Base-by-base conservation (phyloP, 73 alveolate genomes). In the Symbiodinium natans region DNA sequence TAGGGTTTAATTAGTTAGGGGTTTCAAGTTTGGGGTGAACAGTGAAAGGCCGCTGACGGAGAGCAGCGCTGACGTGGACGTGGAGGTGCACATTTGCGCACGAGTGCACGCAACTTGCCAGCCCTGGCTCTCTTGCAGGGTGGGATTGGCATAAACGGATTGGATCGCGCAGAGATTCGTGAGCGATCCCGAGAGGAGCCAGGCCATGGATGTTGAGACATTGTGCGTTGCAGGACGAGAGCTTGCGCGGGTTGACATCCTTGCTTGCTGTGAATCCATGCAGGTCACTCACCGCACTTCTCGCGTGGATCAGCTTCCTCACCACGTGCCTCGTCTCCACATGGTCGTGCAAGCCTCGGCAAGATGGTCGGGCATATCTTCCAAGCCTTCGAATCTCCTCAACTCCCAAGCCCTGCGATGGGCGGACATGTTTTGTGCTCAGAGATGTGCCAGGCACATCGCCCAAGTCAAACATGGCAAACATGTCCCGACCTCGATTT, bases 321-420 rank as follows among this genome's bases (percentile, higher is more conserved):
- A 36, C 80, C 80, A 7, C 97, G 97, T 23, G 97, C 97, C 52
- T 68, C 97, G 5, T 90, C 97, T 17, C 97, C 97, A 1, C 97
- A 71, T 41, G 88, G 97, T 89, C 97, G 97, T 31, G 97, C 95
- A 68, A 68, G 95, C 54, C 74, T 86, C 38, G 68, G 95, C 48
- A 1, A 21, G 38, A 43, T 0, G 1, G 3, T 29, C 31, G 27
- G 27, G 29, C 41, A 34, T 7, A 39, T 0, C 21, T 71, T 27
- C 21, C 41, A 71, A 71, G 1, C 21, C 17, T 71, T 33, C 83
- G 0, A 1, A 71, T 15, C 41, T 33, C 34, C 59, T 34, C 41
- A 36, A 38, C n/a, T 43, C 38, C 8, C 59, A 46, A 46, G 59
- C 59, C 59, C 6, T 46, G 59, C 21, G 13, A 46, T 13, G 59